Evolutionary conservation across 208 protist genomes (phyloP).

Genomic region (Dictyostelium gargantuum): DNA sequence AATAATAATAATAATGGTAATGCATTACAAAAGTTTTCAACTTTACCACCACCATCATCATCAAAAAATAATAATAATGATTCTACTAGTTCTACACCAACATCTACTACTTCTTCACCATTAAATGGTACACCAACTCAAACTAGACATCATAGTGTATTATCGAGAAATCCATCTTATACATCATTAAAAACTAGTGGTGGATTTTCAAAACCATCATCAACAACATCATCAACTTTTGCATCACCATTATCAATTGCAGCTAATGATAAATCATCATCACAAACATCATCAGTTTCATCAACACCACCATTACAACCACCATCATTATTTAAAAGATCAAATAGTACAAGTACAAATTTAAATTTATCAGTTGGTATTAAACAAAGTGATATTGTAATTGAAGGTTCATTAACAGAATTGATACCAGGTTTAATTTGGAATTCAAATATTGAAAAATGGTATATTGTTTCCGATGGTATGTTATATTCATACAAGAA

Average conservation of each 20-base stretch:
- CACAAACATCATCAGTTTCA: background rate
- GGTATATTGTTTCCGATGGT: slow-evolving; percentile 39
- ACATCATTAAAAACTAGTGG: slow-evolving; percentile 15
- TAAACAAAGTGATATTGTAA: slow-evolving; percentile 24
- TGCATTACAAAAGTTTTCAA: background rate
- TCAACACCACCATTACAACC: background rate
- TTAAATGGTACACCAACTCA: background rate
- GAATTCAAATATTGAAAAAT: slow-evolving; percentile 62
- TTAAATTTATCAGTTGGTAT: background rate
- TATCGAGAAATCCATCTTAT: slow-evolving; percentile 54
- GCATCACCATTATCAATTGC: slow-evolving; percentile 11
- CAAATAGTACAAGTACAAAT: background rate
- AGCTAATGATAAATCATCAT: background rate
- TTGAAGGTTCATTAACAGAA: slow-evolving; percentile 48
- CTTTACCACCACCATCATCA: background rate
- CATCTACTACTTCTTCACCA: background rate
- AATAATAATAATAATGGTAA: background rate
- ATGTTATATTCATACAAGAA: slow-evolving; percentile 25
- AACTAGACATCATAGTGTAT: slow-evolving; percentile 28
- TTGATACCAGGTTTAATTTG: slow-evolving; percentile 51
- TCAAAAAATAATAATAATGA: too few species aligned
- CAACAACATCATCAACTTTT: background rate
- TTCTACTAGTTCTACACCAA: background rate
- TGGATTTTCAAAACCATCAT: background rate
- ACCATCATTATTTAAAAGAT: too few species aligned